Evolutionary conservation across 148 eudicot species (phyloP).

Genomic region (Heliamphora exappendiculata): DNA sequence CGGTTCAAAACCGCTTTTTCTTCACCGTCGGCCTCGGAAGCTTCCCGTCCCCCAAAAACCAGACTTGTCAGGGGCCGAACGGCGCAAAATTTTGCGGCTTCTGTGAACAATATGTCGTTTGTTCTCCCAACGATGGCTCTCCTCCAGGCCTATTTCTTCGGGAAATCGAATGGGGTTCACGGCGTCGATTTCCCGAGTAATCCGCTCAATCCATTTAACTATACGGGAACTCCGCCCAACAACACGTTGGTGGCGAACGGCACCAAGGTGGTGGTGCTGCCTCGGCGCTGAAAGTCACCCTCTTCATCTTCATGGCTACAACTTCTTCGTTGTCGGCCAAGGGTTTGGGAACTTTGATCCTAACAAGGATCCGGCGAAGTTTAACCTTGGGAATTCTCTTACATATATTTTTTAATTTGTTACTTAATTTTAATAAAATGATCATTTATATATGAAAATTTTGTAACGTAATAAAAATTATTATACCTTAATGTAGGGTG

Average conservation of each 20-base stretch:
- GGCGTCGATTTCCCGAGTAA: slow-evolving; percentile 36
- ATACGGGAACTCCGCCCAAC: slow-evolving; percentile 51
- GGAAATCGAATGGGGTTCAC: slow-evolving; percentile 32
- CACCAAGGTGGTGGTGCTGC: slow-evolving; percentile 41
- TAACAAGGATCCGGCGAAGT: slow-evolving; percentile 37
- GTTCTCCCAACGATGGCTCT: slow-evolving; percentile 40
- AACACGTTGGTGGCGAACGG: slow-evolving; percentile 48
- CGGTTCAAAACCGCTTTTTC: slow-evolving; percentile 37
- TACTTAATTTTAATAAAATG: too few species aligned
- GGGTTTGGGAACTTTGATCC: slow-evolving; percentile 66
- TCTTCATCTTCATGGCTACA: slow-evolving; percentile 62
- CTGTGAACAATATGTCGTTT: slow-evolving; percentile 57
- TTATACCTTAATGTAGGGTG: too few species aligned
- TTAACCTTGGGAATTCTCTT: too few species aligned
- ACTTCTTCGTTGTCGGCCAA: slow-evolving; percentile 57
- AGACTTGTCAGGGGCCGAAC: slow-evolving; percentile 67
- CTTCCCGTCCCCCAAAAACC: slow-evolving; percentile 47
- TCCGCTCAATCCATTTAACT: slow-evolving; percentile 41
- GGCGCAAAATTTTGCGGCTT: slow-evolving; percentile 43
- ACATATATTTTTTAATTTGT: too few species aligned
- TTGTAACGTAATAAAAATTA: too few species aligned
- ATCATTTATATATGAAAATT: too few species aligned
- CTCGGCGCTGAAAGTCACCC: slow-evolving; percentile 69
- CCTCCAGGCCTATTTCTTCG: slow-evolving; percentile 35
- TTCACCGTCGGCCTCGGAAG: slow-evolving; percentile 54